Evolutionary conservation across 2,329 filamentous ascomycete genomes (phyloP), one percentile per base, ranked within the genome.

Genomic region (Colletotrichum tamarilloi): DNA sequence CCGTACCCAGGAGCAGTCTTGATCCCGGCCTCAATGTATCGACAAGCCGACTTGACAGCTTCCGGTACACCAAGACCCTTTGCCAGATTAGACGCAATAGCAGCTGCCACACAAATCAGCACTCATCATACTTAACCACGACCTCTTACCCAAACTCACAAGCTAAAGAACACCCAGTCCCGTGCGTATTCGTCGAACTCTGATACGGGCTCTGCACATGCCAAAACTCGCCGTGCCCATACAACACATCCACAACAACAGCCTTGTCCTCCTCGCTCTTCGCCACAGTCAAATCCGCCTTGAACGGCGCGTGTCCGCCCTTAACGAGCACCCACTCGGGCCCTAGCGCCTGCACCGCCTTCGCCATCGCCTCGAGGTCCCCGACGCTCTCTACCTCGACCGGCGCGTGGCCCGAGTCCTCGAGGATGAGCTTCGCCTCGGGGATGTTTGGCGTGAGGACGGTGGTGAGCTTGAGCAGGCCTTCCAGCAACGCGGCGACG

Each of bases 111-210:
- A 2, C 35, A 22, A n/a, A 62, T 75, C n/a, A 75, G 53, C 28
- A 11, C 8, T 12, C 22, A n/a, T 19, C 35, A n/a, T 16, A 8
- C 28, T n/a, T 4, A 12, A 12, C 11, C 32, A 35, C 32, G 11
- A 35, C 30, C 30, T 32, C 30, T 32, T 2, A 32, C 30, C 8
- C 30, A 19, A n/a, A 86, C 91, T 85, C 82, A 94, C 92, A 98
- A 53, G 97, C 97, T 73, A 98, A 88, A 11, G 95, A 97, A 80
- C 97, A 99, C 4, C 97, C 97, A 0, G 97, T 98, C 1, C 97
- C 97, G 79, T 99, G 97, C 0, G 96, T 98, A 79, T 96, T 96
- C 73, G 87, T 92, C 9, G 93, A 95, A 11, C 87, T 83, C 75
- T 94, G 87, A 79, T 93, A 98, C 5, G 87, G 86, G 52, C 91